These are phyloP conservation scores for Magnusiomyces sp. DNA, from an alignment of 1,139 yeast genomes.

Conservation along the genomic window DNA sequence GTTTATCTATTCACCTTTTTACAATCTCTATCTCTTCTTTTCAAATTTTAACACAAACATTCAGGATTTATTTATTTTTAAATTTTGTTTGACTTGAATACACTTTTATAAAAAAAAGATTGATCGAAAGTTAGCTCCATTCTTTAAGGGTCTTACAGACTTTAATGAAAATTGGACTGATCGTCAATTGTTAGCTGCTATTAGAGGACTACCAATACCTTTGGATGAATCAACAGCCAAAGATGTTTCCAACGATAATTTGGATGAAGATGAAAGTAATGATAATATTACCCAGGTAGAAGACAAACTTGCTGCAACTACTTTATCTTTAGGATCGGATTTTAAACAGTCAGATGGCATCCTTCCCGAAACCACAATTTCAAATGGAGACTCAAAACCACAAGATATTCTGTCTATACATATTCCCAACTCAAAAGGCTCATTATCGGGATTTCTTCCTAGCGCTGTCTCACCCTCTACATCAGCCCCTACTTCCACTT, in stretches of 20 bases:
- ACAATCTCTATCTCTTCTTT: constrained; percentile 12
- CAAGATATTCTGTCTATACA: too few relatives aligned
- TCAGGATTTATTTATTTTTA: too few relatives aligned
- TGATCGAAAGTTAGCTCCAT: constrained; percentile 73
- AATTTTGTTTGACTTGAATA: too few relatives aligned
- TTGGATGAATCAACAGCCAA: constrained; percentile 7
- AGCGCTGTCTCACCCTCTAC: constrained; percentile 3
- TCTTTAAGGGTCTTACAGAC: constrained; percentile 82
- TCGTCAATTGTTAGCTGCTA: constrained; percentile 51
- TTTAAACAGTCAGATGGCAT: too few relatives aligned
- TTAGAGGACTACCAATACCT: constrained; percentile 33
- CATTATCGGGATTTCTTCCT: too few relatives aligned
- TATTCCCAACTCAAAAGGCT: too few relatives aligned
- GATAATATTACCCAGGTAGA: constrained; percentile 2
- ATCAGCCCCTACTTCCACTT: constrained; percentile 6
- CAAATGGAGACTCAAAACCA: too few relatives aligned
- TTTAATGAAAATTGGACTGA: constrained; percentile 69
- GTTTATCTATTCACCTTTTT: constrained; percentile 11
- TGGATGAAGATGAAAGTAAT: too few relatives aligned
- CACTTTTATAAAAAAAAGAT: too few relatives aligned
- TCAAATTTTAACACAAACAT: neutral
- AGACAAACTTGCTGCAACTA: too few relatives aligned
- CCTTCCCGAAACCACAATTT: too few relatives aligned
- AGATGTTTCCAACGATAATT: neutral
- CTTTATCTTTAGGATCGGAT: too few relatives aligned